Conservation (phyloP, 306 rosid genomes). For the Mimosa bimucronata region DNA sequence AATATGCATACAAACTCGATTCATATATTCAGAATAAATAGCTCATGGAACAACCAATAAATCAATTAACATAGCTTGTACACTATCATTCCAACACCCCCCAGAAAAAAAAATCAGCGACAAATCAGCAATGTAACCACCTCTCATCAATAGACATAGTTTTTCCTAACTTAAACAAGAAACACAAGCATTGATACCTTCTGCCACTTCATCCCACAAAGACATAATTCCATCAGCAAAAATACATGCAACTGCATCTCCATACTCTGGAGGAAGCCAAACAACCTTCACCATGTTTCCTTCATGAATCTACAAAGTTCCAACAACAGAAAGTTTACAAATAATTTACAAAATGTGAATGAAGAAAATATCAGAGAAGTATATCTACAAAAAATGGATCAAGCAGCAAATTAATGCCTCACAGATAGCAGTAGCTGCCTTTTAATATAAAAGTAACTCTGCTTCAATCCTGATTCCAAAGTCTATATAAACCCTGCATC, state of each 20-base stretch:
- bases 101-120: neutral
- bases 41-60: neutral
- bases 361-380: slow-evolving; percentile 18
- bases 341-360: neutral
- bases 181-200: slow-evolving; percentile 54
- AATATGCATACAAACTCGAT: neutral
- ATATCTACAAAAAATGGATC: neutral
- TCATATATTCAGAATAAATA: neutral
- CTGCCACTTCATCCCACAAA: slow-evolving; percentile 76
- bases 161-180: slow-evolving; percentile 16
- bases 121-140: neutral
- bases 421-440: neutral
- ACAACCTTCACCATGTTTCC: slow-evolving; percentile 62
- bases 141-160: neutral
- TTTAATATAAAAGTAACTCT: neutral
- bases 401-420: neutral
- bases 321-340: neutral
- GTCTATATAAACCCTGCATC: neutral
- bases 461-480: neutral
- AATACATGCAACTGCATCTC: slow-evolving; percentile 85
- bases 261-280: slow-evolving; percentile 88
- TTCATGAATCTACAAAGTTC: slow-evolving; percentile 54
- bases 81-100: neutral
- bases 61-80: slow-evolving; percentile 12
- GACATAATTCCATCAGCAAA: slow-evolving; percentile 66